Conservation (phyloP, 257 asterid genomes). For the Penstemon eatonii region DNA sequence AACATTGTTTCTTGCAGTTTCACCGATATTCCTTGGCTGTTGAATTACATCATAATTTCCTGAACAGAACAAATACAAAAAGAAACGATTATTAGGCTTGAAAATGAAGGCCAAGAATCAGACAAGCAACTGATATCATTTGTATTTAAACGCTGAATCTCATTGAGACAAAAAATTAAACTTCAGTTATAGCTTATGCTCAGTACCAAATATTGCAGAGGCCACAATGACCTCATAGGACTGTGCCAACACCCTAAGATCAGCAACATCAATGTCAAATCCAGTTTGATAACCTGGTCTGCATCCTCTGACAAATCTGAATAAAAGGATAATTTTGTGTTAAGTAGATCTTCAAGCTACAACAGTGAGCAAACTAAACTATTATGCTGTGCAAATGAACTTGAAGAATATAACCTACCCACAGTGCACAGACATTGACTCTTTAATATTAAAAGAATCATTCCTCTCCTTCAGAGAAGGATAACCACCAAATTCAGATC, state of each 20-base stretch:
- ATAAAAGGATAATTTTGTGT: conserved; percentile 18
- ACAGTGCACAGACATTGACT: conserved; percentile 92
- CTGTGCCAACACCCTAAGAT: conserved; percentile 67
- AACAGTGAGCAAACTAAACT: conserved; percentile 3
- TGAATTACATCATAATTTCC: conserved; percentile 90
- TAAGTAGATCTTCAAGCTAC: conserved; percentile 17
- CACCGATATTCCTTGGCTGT: conserved; percentile 75
- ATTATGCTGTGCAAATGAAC: conserved; percentile 8
- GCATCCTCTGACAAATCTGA: conserved; percentile 89
- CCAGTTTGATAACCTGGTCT: conserved; percentile 81
- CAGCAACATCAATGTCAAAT: conserved; percentile 80
- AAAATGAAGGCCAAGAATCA: conserved; percentile 5
- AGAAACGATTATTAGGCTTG: conserved; percentile 19
- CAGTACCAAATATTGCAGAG: conserved; percentile 95
- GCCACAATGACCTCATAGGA: conserved; percentile 87
- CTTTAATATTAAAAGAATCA: conserved; percentile 60
- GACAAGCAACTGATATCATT: conserved; percentile 15
- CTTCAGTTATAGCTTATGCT: conserved; percentile 28
- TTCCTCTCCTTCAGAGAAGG: conserved; percentile 79
- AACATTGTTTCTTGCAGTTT: conserved; percentile 49
- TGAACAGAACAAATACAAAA: conserved; percentile 32
- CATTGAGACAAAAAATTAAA: conserved; percentile 20
- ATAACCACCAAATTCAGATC: conserved; percentile 96
- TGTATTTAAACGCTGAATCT: conserved; percentile 25
- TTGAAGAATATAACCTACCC: conserved; percentile 62